Conservation (phyloP, 352 stramenopile species). For the Phytophthora pluvialis region DNA sequence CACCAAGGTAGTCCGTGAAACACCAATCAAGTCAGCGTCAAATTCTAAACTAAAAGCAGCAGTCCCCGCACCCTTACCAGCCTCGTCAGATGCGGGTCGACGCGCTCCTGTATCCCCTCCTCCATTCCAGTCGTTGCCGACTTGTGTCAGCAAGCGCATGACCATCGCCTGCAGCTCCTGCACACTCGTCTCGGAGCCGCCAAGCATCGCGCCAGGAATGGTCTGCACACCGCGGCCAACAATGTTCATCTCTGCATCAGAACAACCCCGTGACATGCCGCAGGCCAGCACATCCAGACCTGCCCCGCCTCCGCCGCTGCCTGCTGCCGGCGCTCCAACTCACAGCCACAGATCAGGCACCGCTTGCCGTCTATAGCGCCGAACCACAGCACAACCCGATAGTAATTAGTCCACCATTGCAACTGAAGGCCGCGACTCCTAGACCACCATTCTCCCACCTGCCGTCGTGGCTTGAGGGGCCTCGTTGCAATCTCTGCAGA, state of each 20-base stretch:
- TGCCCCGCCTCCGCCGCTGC: slow-evolving; percentile 1
- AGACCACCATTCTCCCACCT: slow-evolving; percentile 31
- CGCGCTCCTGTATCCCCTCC: slow-evolving; percentile 35
- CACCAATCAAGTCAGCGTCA: slow-evolving; percentile 2
- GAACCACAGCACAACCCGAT: background rate
- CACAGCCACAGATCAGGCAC: slow-evolving; percentile 70
- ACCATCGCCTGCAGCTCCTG: slow-evolving; percentile 56
- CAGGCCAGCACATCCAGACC: background rate
- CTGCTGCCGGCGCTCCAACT: slow-evolving; percentile 41
- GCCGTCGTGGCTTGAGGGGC: slow-evolving; percentile 52
- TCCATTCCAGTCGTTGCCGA: slow-evolving; percentile 41
- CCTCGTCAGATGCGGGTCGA: slow-evolving; percentile 58
- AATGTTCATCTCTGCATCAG: background rate
- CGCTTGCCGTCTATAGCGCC: slow-evolving; percentile 56
- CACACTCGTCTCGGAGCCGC: slow-evolving; percentile 17
- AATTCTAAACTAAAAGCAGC: slow-evolving; percentile 3
- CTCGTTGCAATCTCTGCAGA: slow-evolving; percentile 75
- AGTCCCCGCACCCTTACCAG: slow-evolving; percentile 33
- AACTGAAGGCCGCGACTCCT: background rate
- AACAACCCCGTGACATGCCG: background rate
- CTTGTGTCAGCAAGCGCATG: slow-evolving; percentile 44
- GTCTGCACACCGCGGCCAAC: slow-evolving; percentile 7
- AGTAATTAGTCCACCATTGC: background rate
- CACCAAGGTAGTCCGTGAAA: background rate
- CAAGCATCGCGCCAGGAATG: slow-evolving; percentile 1